Percentiles rank a stretch among this genome's conserved stretches.
Conservation (phyloP, 352 stramenopile genomes). For the Pythium aquatile region DNA sequence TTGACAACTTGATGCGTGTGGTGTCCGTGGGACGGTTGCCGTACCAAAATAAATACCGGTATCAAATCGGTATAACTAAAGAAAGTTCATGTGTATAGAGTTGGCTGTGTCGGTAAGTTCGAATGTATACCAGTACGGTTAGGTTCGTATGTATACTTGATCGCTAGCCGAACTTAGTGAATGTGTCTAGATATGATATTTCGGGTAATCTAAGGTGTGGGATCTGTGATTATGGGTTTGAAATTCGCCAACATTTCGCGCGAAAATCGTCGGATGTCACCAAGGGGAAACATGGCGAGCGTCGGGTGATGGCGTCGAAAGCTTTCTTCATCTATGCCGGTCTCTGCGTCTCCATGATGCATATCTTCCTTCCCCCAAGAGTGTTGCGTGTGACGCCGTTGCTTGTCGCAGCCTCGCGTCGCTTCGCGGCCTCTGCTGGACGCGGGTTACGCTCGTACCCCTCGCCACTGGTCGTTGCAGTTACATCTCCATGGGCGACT, state of each 20-base stretch:
- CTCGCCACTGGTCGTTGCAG: background rate
- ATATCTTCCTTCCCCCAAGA: no score
- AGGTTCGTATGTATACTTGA: background rate
- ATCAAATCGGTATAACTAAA: background rate
- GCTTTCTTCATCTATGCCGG: no score
- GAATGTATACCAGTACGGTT: background rate
- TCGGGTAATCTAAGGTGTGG: background rate
- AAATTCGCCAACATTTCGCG: background rate
- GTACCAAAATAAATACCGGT: slow-evolving; percentile 3
- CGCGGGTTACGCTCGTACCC: slow-evolving; percentile 5
- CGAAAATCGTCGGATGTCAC: background rate
- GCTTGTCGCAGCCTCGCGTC: background rate
- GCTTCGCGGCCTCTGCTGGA: background rate
- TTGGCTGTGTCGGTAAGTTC: background rate
- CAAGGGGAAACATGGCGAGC: background rate
- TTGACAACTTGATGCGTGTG: background rate
- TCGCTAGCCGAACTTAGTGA: background rate
- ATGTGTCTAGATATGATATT: background rate
- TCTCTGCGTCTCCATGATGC: no score
- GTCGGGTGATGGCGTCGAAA: no score
- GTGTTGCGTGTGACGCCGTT: background rate
- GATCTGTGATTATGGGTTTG: background rate
- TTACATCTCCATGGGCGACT: background rate
- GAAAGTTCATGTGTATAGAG: slow-evolving; percentile 8
- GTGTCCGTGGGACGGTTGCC: background rate